phyloP scores from a whole-genome alignment of 352 stramenopile species.

The Pythium oligandrum region DNA sequence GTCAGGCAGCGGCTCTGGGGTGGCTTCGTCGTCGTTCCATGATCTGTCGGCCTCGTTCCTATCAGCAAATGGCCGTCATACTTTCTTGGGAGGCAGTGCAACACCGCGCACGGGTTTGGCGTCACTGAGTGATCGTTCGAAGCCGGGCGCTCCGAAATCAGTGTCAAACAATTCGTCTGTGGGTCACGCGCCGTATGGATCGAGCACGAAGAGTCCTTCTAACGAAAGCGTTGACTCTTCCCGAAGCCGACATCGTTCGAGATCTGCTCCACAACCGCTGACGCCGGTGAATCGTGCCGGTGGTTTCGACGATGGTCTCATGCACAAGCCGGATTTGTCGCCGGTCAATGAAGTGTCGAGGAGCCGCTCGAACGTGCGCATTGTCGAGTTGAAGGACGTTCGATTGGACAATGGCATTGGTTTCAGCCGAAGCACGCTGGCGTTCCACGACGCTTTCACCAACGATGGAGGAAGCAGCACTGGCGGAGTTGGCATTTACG shows the following conservation, averaged over 20 bases:
- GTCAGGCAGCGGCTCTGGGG: not conserved
- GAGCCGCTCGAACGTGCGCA: conserved; percentile 20
- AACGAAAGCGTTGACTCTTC: conserved; percentile 14
- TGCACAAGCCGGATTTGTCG: conserved; percentile 14
- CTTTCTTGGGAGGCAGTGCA: conserved; percentile 38
- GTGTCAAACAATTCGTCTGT: not conserved
- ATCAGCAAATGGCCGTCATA: conserved; percentile 20
- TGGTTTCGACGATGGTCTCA: too few species aligned
- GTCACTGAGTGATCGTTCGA: conserved; percentile 57
- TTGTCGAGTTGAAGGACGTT: conserved; percentile 64
- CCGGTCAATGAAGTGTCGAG: conserved; percentile 27
- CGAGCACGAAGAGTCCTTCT: conserved; percentile 11
- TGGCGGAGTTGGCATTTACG: conserved; percentile 56
- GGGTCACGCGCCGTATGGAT: conserved; percentile 7
- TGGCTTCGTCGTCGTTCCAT: conserved; percentile 53
- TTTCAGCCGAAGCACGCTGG: too few species aligned
- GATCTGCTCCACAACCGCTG: too few species aligned
- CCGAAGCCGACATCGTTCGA: too few species aligned
- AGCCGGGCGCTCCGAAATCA: not conserved
- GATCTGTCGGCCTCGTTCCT: conserved; percentile 42
- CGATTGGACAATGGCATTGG: too few species aligned
- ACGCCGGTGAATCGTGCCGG: conserved; percentile 1
- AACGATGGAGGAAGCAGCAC: conserved; percentile 25
- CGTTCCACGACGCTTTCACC: conserved; percentile 2
- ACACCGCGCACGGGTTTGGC: conserved; percentile 68